A percentile compares a stretch with the other conserved stretches of the same genome.
These are phyloP conservation scores for Phytophthora hybrid DNA, from an alignment of 352 stramenopile species.

Conservation along the genomic window DNA sequence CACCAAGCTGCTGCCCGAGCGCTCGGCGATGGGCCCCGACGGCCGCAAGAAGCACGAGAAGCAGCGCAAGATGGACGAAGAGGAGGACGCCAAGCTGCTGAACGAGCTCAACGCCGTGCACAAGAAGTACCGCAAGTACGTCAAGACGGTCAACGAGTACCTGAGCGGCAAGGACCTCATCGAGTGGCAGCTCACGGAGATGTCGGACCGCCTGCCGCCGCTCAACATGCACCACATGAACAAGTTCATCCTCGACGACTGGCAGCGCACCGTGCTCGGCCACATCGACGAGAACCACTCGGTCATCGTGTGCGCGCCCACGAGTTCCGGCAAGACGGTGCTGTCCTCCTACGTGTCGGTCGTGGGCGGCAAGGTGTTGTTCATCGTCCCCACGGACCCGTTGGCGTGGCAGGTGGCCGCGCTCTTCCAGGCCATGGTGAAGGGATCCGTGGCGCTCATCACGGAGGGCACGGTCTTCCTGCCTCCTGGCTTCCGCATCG, in stretches of 20 bases:
- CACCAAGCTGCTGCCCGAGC: conserved; percentile 65
- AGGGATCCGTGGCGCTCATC: conserved; percentile 96
- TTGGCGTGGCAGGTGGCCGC: conserved; percentile 99
- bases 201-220: conserved; percentile 85
- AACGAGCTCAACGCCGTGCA: conserved; percentile 75
- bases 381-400: conserved; percentile 96
- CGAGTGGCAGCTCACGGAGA: conserved; percentile 88
- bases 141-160: conserved; percentile 80
- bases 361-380: conserved; percentile 82
- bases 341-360: conserved; percentile 88
- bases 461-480: conserved; percentile 92
- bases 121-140: conserved; percentile 91
- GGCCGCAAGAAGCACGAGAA: conserved; percentile 78
- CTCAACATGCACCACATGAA: conserved; percentile 93
- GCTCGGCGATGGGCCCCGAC: conserved; percentile 44
- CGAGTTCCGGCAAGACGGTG: conserved; percentile 97
- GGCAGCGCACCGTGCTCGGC: conserved; percentile 96
- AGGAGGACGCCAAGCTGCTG: conserved; percentile 77
- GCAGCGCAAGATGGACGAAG: conserved; percentile 75
- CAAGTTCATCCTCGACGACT: conserved; percentile 96
- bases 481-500: conserved; percentile 88
- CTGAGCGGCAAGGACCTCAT: conserved; percentile 79
- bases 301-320: conserved; percentile 98
- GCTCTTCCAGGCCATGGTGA: conserved; percentile 98
- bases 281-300: conserved; percentile 96